phyloP scores from a whole-genome alignment of 148 eudicot species.

The Diospyros kaki region DNA sequence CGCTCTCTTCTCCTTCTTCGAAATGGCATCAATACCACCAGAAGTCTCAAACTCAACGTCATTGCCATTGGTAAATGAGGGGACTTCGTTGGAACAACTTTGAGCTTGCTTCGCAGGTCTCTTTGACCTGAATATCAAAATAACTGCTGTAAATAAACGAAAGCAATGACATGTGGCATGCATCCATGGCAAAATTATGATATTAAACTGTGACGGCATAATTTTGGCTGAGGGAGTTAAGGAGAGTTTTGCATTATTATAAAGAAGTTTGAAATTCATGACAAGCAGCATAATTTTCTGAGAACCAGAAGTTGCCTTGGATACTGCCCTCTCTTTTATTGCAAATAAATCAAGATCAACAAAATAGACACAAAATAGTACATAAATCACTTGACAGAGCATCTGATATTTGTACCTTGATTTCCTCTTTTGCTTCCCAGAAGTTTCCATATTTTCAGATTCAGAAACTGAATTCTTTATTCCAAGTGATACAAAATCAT shows the following conservation, averaged over 20 bases:
- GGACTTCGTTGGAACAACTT: constrained; percentile 7
- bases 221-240: not conserved
- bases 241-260: not conserved
- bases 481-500: constrained; percentile 51
- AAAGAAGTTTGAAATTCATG: not conserved
- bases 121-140: constrained; percentile 30
- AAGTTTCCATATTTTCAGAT: constrained; percentile 22
- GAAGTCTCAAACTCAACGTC: not conserved
- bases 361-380: not conserved
- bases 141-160: constrained; percentile 13
- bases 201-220: not conserved
- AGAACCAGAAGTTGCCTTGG: not conserved
- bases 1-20: constrained; percentile 18
- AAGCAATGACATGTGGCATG: constrained; percentile 6
- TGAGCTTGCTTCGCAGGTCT: constrained; percentile 26
- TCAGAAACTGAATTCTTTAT: constrained; percentile 24
- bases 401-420: constrained; percentile 22
- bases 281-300: not conserved
- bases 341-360: constrained; percentile 6
- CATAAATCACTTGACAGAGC: not conserved
- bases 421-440: constrained; percentile 25
- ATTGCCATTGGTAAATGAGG: constrained; percentile 12
- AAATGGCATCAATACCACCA: constrained; percentile 11
- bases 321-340: constrained; percentile 7
- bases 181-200: not conserved